Evolutionary conservation across 768 basidiomycete species (phyloP), one percentile per base, ranked within the genome.

Genomic region (Lepiota subincarnata): DNA sequence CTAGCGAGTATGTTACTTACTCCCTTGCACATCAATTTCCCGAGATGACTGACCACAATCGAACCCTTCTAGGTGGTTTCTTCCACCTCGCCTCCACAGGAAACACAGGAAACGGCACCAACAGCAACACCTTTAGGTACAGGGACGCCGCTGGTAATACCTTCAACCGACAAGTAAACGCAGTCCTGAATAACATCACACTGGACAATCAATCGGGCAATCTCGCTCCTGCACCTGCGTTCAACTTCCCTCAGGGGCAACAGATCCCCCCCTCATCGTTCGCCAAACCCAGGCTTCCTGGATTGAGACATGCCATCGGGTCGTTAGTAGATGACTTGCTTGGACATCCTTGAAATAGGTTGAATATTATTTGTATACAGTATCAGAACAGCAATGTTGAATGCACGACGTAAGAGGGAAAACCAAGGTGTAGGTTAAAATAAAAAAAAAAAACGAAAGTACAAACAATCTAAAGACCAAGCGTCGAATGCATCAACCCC

Each of bases 91-190:
- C 70, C 0, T 63, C 73, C 28, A 66, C 68, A 1, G 80, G 81
- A 11, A 83, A 81, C 62, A 66, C 66, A 6, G 87, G 83, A 0
- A 87, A 87, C 50, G 87, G 87, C 24, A 86, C 84, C 5, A 87
- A 73, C 67, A 80, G 77, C 67, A 89, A 89, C 64, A 77, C 75
- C 0, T 83, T 90, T 67, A 66, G 64, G 31, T 92, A 89, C 62
- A 57, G 64, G 10, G 86, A 90, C 63, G 59, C 60, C 41, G 66
- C 68, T 5, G 83, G 81, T 46, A 84, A 89, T 66, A 86, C 86
- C 0, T 91, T 76, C 65, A 65, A 67, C 50, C 73, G 87, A 51
- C 61, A 70, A 19, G 87, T 91, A 50, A 72, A 81, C 55, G 83
- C 86, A 2, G 78, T 77, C 2, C 70, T 79, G 57, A 78, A 84